Base-by-base conservation (phyloP, 495 filamentous ascomycete genomes). In the Aspergillus mulundensis region DNA sequence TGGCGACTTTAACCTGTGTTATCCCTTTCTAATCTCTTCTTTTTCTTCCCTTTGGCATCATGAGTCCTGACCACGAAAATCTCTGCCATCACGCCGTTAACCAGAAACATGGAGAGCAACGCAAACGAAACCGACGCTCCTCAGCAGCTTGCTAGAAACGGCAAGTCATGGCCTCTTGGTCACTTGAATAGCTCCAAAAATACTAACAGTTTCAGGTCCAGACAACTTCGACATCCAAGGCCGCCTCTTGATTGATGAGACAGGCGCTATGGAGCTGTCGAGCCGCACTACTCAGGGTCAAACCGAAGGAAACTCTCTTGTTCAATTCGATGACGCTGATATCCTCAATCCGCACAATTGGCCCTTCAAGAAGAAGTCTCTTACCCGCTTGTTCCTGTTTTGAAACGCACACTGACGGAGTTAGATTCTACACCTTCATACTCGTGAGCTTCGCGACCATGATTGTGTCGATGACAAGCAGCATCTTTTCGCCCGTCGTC, bases 401-500 rank as follows among this genome's bases (percentile, higher is more conserved):
- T 14, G 3, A 32, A 7, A 3, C n/a, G 0, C 7, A 43, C 16
- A 24, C 49, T 23, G 5, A 21, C 25, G 23, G 34, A 24, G 16
- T 43, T 38, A 72, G 68, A 30, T 7, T 64, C 12, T 61, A 57
- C 40, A 69, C 63, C 20, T 50, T 38, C 61, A 63, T 25, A 21
- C 62, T 66, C 0, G 58, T 50, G 23, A 50, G 52, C 39, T 11
- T 66, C 5, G 44, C 61, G 20, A 66, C 64, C 0, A 63, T 63
- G 58, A 39, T 64, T 24, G 58, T 56, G 16, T 53, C 61, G 0
- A 20, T 63, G 19, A 45, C 55, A 28, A 66, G 64, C 21, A 61
- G 61, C 25, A 65, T 66, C 18, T 66, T 63, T 45, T 55, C 64
- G 6, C 28, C 55, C 5, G 41, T 48, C 8, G 66, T 64, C 10